Conservation (phyloP, 73 alveolate species). For the Loxodes magnus region DNA sequence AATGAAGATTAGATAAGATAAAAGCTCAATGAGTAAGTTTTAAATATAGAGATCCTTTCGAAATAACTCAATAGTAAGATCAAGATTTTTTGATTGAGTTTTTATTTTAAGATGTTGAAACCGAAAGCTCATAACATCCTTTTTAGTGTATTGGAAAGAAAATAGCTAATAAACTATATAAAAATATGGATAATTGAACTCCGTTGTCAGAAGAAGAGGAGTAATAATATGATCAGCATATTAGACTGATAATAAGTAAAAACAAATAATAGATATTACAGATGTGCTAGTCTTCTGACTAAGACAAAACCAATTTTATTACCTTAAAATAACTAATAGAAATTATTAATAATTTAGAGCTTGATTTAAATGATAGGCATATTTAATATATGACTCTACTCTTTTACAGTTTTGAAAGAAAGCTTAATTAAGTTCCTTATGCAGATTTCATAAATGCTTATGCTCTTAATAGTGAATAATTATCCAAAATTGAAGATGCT, state of each 20-base stretch:
- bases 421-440: constrained; percentile 8
- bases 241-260: background rate
- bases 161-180: background rate
- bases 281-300: background rate
- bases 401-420: background rate
- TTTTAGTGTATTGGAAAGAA: background rate
- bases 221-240: constrained; percentile 4
- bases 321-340: background rate
- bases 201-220: constrained; percentile 10
- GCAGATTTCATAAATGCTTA: constrained; percentile 7
- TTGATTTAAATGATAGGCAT: background rate
- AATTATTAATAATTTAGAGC: background rate
- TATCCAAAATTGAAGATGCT: constrained; percentile 1
- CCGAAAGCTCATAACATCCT: too few relatives aligned
- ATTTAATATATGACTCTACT: background rate
- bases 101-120: too few relatives aligned
- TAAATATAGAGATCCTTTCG: too few relatives aligned
- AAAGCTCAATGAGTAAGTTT: too few relatives aligned
- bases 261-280: background rate
- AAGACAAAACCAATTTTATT: background rate
- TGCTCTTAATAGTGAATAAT: background rate
- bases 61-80: too few relatives aligned
- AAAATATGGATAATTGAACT: constrained; percentile 3
- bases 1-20: too few relatives aligned
- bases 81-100: too few relatives aligned